These are phyloP conservation scores for Erysimum pusillum DNA, from an alignment of 441 rosid species.

Conservation along the genomic window DNA sequence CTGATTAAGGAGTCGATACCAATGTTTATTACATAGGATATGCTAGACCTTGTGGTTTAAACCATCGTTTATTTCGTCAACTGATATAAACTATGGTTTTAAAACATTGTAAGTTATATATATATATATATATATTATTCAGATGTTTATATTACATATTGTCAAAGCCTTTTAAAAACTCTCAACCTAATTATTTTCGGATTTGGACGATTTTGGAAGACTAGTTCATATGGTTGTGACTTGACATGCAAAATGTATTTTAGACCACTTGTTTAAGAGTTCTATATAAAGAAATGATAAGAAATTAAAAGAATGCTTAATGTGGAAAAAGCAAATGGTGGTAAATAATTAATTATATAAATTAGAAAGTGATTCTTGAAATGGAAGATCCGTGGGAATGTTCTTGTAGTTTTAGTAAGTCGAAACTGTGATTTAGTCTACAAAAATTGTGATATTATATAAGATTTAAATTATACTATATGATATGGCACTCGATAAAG, in stretches of 20 bases:
- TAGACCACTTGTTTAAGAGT: conserved; percentile 18
- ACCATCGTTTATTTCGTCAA: background rate
- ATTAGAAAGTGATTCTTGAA: conserved; percentile 29
- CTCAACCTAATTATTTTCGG: background rate
- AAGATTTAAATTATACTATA: background rate
- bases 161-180: background rate
- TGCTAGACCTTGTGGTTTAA: background rate
- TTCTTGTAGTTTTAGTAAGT: too few species aligned
- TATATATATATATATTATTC: background rate
- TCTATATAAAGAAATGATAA: conserved; percentile 3
- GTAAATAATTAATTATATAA: conserved; percentile 6
- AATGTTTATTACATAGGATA: conserved; percentile 12
- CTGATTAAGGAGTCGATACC: background rate
- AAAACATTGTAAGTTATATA: too few species aligned
- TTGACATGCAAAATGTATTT: background rate
- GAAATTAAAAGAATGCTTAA: conserved; percentile 13
- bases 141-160: background rate
- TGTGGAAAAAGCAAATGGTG: background rate
- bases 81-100: background rate
- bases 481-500: conserved; percentile 1
- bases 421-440: too few species aligned
- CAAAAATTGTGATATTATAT: background rate
- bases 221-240: background rate
- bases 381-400: conserved; percentile 44
- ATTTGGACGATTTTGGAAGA: background rate